A percentile compares a stretch with the other conserved stretches of the same genome.
These are phyloP conservation scores for Neopestalotiopsis rosae DNA, from an alignment of 2,329 filamentous ascomycete genomes.

Conservation along the genomic window DNA sequence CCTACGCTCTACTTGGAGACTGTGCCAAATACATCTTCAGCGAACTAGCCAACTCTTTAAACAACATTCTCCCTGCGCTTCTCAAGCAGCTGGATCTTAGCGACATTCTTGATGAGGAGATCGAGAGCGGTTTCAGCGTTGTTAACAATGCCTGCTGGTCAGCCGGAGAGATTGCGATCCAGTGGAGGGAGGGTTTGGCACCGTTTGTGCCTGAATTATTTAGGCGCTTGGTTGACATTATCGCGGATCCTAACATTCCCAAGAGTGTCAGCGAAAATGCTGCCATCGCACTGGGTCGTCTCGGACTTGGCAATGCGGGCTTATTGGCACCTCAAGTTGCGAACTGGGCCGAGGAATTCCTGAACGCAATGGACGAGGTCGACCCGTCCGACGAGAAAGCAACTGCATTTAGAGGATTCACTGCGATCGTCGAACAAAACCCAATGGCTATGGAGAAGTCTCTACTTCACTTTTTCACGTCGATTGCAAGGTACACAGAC, in stretches of 20 bases:
- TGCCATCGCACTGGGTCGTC: constrained; percentile 86
- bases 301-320: constrained; percentile 81
- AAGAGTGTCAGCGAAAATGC: constrained; percentile 91
- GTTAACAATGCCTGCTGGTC: constrained; percentile 99
- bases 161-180: constrained; percentile 87
- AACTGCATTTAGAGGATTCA: constrained; percentile 90
- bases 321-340: constrained; percentile 79
- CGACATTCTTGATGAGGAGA: constrained; percentile 75
- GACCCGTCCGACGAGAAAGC: constrained; percentile 93
- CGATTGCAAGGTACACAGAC: constrained; percentile 80
- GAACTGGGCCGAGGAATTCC: constrained; percentile 81
- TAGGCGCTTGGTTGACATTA: constrained; percentile 78
- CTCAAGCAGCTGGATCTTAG: constrained; percentile 87
- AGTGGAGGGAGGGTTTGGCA: constrained; percentile 75
- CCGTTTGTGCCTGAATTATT: constrained; percentile 81
- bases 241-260: constrained; percentile 84
- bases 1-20: constrained; percentile 92
- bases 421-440: constrained; percentile 81
- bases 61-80: constrained; percentile 78
- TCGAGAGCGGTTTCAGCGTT: constrained; percentile 86
- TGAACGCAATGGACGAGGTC: constrained; percentile 81
- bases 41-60: constrained; percentile 76
- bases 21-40: constrained; percentile 91
- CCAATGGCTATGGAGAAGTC: constrained; percentile 91
- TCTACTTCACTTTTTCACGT: constrained; percentile 79